Base-by-base conservation (phyloP, 2,329 filamentous ascomycete species). In the Aspergillus nomiae region DNA sequence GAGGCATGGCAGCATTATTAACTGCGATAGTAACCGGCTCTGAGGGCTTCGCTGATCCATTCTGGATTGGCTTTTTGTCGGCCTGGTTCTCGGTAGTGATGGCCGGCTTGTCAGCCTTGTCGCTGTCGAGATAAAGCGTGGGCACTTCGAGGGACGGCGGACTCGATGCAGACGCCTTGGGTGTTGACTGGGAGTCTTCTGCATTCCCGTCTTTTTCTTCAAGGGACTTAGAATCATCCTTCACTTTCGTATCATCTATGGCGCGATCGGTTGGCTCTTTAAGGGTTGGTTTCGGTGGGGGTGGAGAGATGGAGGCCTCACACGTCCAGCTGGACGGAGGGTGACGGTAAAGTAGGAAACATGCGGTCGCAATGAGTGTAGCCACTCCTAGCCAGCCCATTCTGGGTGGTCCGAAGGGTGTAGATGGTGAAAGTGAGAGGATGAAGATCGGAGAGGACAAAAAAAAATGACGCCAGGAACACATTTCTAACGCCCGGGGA, bases 331-430 rank as follows among this genome's bases (percentile, higher is more conserved):
- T 72, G 59, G 73, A 71, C 51, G 74, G 74, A 34, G 77, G 76
- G 62, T 79, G 73, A 28, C 72, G 74, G 67, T 79, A 81, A 30
- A 79, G 70, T 26, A 83, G 64, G 63, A 78, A 80, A 46, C 73
- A 75, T 43, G 77, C 67, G 10, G 81, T 77, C 32, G 77, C 71
- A 58, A 81, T 62, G 28, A 83, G 63, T 32, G 75, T 70, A 36
- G 73, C 77, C 34, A 79, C 70, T 41, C 76, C 77, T 64, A 79
- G 69, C 72, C 77, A 79, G 64, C 77, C 80, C 81, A 83, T 83
- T 10, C 59, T 65, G 69, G 69, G 64, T 30, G 21, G 32, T 58
- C n/a, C 26, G 43, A 59, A 38, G 21, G 30, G n/a, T 26, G 43
- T 36, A 41, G 57, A 45, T 57, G 55, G 50, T 32, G 30, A 32